phyloP scores from a whole-genome alignment of 2,329 filamentous ascomycete genomes.

The Trichoderma sp. region DNA sequence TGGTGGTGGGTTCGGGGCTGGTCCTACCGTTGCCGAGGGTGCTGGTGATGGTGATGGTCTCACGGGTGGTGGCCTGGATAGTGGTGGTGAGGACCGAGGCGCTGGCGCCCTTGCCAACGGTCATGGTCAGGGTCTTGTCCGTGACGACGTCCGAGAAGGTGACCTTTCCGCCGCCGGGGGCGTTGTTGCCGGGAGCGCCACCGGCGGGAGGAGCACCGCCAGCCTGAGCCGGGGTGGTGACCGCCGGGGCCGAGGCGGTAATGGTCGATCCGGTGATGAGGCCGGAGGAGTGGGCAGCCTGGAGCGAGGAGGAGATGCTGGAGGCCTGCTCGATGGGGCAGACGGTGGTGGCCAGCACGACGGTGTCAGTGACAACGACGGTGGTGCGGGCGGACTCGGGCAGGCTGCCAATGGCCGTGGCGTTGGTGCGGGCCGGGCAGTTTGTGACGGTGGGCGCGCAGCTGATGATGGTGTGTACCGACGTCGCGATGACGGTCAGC shows the following conservation, averaged over 20 bases:
- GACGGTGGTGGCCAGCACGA: constrained; percentile 47
- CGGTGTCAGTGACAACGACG: constrained; percentile 45
- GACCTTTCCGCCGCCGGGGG: constrained; percentile 33
- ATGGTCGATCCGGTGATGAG: constrained; percentile 46
- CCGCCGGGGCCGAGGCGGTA: constrained; percentile 34
- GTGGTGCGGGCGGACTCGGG: constrained; percentile 43
- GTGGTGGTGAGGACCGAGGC: constrained; percentile 48
- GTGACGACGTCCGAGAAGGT: constrained; percentile 38
- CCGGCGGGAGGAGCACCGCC: constrained; percentile 26
- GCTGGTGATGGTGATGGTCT: constrained; percentile 43
- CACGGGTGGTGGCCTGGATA: constrained; percentile 48
- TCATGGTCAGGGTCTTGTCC: constrained; percentile 43
- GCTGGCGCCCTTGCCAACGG: constrained; percentile 37
- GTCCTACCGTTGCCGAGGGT: constrained; percentile 23
- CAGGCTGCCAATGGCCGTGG: constrained; percentile 42
- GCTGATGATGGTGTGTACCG: constrained; percentile 61
- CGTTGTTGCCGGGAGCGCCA: constrained; percentile 29
- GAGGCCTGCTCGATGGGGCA: constrained; percentile 51
- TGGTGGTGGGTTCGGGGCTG: constrained; percentile 42
- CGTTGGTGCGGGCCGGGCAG: constrained; percentile 49
- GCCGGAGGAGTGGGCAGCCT: constrained; percentile 43
- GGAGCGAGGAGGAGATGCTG: constrained; percentile 47
- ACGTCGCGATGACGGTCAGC: constrained; percentile 56
- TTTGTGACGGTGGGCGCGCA: constrained; percentile 61
- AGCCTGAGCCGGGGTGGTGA: constrained; percentile 31